These are phyloP conservation scores for Oehlia diaphana DNA, from an alignment of 192 early-diverging fungal genomes.

Conservation along the genomic window DNA sequence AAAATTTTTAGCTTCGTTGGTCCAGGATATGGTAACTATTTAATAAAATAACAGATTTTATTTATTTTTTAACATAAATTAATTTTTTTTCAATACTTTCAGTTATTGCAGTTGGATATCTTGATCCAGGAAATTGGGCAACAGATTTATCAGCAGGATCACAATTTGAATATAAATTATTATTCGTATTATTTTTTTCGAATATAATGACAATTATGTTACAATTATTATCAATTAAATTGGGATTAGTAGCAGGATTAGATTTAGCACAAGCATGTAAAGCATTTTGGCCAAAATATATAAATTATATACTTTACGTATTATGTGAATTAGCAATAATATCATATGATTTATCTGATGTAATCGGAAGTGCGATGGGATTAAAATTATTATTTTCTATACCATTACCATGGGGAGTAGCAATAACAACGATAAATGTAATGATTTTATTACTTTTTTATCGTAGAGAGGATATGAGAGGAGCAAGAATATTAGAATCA, in stretches of 20 bases:
- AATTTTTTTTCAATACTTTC: not conserved
- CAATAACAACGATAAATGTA: conserved; percentile 73
- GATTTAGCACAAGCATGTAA: conserved; percentile 76
- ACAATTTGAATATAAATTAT: conserved; percentile 68
- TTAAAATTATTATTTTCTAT: conserved; percentile 74
- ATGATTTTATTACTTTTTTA: conserved; percentile 66
- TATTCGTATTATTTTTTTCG: conserved; percentile 74
- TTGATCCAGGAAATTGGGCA: conserved; percentile 89
- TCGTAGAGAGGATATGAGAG: conserved; percentile 48
- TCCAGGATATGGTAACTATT: conserved; percentile 45
- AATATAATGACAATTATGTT: conserved; percentile 78
- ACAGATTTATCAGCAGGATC: conserved; percentile 81
- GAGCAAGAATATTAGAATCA: conserved; percentile 63
- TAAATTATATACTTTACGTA: conserved; percentile 72
- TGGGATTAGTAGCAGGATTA: conserved; percentile 74
- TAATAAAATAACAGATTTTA: not conserved
- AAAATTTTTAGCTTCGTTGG: conserved; percentile 45
- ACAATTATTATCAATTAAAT: conserved; percentile 75
- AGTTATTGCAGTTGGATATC: conserved; percentile 63
- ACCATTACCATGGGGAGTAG: conserved; percentile 70
- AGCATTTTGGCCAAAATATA: conserved; percentile 50
- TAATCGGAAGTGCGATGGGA: conserved; percentile 82
- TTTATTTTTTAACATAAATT: not conserved
- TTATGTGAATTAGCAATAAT: conserved; percentile 79
- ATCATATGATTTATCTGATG: conserved; percentile 81